Conservation (phyloP, 768 basidiomycete species). For the Lentinus brumalis region DNA sequence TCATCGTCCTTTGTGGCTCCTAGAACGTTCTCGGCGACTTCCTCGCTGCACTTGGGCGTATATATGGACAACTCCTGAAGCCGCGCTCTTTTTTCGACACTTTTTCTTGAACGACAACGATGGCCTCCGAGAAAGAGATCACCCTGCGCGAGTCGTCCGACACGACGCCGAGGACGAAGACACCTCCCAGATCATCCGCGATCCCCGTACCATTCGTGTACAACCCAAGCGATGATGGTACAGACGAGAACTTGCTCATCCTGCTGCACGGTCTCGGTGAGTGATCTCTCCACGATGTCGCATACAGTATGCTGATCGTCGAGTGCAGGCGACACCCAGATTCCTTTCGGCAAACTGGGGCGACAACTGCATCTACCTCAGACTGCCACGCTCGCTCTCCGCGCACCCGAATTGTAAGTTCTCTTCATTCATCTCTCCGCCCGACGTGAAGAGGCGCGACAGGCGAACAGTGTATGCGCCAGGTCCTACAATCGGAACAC, state of each 20-base stretch:
- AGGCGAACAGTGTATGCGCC: too few species aligned
- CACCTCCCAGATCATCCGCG: constrained; percentile 43
- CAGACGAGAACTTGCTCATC: constrained; percentile 83
- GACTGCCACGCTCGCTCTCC: constrained; percentile 80
- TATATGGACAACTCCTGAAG: not conserved
- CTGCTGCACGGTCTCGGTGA: constrained; percentile 85
- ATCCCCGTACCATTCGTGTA: constrained; percentile 68
- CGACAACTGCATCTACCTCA: constrained; percentile 81
- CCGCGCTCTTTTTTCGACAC: not conserved
- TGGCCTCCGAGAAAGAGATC: constrained; percentile 15
- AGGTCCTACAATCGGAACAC: too few species aligned
- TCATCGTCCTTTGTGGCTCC: not conserved
- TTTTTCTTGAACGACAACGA: not conserved
- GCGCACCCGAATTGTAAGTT: constrained; percentile 74
- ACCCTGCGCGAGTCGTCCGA: constrained; percentile 14
- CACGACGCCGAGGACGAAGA: constrained; percentile 40
- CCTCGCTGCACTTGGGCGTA: not conserved
- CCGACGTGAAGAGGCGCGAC: too few species aligned
- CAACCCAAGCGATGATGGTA: constrained; percentile 75
- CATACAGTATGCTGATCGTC: not conserved
- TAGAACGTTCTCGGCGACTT: constrained; percentile 5
- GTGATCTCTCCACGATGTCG: constrained; percentile 18
- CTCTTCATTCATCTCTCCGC: too few species aligned
- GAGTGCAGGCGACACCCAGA: constrained; percentile 72
- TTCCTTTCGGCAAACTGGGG: constrained; percentile 76